These are phyloP conservation scores for Cicer chorassanicum DNA, from an alignment of 306 rosid species.

Conservation along the genomic window DNA sequence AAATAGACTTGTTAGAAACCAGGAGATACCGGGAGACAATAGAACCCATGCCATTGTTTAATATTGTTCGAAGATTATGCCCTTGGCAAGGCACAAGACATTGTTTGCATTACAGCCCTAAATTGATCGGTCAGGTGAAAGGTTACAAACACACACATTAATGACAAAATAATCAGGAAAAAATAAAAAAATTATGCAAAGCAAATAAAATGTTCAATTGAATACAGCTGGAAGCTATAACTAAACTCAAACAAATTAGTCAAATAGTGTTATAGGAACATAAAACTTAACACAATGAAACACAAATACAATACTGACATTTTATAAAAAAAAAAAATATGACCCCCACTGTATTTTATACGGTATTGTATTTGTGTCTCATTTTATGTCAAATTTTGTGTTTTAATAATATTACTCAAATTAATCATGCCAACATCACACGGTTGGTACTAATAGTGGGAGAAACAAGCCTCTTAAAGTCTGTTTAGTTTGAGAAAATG, in stretches of 20 bases:
- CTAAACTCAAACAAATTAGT: slow-evolving; percentile 5
- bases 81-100: slow-evolving; percentile 18
- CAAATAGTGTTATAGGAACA: background rate
- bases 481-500: background rate
- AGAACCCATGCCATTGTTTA: background rate
- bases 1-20: slow-evolving; percentile 37
- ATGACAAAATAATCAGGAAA: slow-evolving; percentile 6
- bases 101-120: slow-evolving; percentile 18
- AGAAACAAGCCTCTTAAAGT: background rate
- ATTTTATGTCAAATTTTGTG: too few relatives aligned
- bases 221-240: slow-evolving; percentile 1
- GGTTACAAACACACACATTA: slow-evolving; percentile 7
- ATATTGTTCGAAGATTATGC: slow-evolving; percentile 8
- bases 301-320: too few relatives aligned
- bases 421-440: slow-evolving; percentile 7
- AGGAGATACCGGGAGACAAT: slow-evolving; percentile 32
- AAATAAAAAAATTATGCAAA: background rate
- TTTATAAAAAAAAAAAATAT: too few relatives aligned
- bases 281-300: too few relatives aligned
- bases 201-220: slow-evolving; percentile 16
- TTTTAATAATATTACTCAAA: background rate
- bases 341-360: too few relatives aligned
- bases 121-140: slow-evolving; percentile 19
- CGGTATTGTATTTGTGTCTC: too few relatives aligned
- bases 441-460: background rate